Base-by-base conservation (phyloP, 73 alveolate species). In the Paraurostyla sp. region DNA sequence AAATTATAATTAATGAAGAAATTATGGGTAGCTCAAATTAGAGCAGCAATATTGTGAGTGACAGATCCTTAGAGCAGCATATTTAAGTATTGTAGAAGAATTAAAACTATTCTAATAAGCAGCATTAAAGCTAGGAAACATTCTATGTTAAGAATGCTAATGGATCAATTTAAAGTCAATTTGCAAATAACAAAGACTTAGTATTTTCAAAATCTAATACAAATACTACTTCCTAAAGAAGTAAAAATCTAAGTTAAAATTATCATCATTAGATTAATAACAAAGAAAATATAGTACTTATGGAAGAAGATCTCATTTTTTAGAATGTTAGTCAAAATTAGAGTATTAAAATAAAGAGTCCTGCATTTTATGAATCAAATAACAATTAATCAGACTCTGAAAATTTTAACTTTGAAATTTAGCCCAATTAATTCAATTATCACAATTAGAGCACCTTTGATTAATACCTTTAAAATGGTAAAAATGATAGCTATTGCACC, bases 361-460 rank as follows among this genome's bases (percentile, higher is more conserved):
- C 82, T 6, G 82, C 82, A 13, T 65, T 65, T 40, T 65, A 65
- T 65, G 82, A 65, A 38, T 65, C 82, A 30, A 32, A 65, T 22
- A 25, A 65, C 23, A 65, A 22, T 18, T 22, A 18, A 56, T 65
- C 82, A 16, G 82, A 65, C 32, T 15, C 58, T 35, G 82, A 65
- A 33, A 54, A 7, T 13, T 20, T 20, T 18, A 54, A 6, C 4
- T 40, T 65, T 1, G 41, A n/a, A 1, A 65, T 38, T 13, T 18
- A n/a, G n/a, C n/a, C n/a, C n/a, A n/a, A n/a, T n/a, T n/a, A n/a
- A n/a, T n/a, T n/a, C n/a, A n/a, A n/a, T n/a, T n/a, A n/a, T n/a
- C n/a, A n/a, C n/a, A n/a, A n/a, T n/a, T n/a, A n/a, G n/a, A n/a
- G n/a, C n/a, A n/a, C n/a, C n/a, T n/a, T n/a, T n/a, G n/a, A n/a